Percentiles rank a stretch among this genome's conserved stretches.
Conservation (phyloP, 2,329 filamentous ascomycete species). For the Aspergillus candidus region DNA sequence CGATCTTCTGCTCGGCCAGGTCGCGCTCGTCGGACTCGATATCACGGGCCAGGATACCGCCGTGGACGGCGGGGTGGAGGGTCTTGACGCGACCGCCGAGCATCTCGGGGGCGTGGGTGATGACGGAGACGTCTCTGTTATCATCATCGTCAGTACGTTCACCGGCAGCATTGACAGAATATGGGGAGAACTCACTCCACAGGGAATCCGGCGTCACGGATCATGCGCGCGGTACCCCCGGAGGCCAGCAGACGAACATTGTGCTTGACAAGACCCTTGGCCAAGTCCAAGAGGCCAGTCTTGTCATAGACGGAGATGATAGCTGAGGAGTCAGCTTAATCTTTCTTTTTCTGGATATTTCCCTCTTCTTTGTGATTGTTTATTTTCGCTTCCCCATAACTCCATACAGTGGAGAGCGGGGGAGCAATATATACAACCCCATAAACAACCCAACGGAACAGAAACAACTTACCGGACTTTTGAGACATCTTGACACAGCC, state of each 20-base stretch:
- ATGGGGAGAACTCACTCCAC: constrained; percentile 66
- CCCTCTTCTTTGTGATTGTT: no score
- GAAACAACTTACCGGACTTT: constrained; percentile 32
- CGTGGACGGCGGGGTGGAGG: constrained; percentile 86
- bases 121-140: constrained; percentile 84
- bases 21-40: constrained; percentile 96
- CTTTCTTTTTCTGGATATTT: no score
- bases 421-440: constrained; percentile 11
- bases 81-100: constrained; percentile 90
- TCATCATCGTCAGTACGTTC: constrained; percentile 1
- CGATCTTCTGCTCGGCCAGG: constrained; percentile 87
- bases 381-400: background rate
- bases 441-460: constrained; percentile 9
- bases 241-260: constrained; percentile 91
- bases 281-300: constrained; percentile 86
- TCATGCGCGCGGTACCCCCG: constrained; percentile 92
- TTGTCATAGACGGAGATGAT: constrained; percentile 99
- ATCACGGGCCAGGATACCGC: constrained; percentile 80
- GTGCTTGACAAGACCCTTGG: constrained; percentile 81
- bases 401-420: constrained; percentile 5
- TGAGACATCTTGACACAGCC: constrained; percentile 30
- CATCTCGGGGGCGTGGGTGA: constrained; percentile 97
- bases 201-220: constrained; percentile 88
- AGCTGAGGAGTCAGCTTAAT: constrained; percentile 43
- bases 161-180: background rate